Base-by-base conservation (phyloP, 495 filamentous ascomycete species). In the Daldinia childiae region DNA sequence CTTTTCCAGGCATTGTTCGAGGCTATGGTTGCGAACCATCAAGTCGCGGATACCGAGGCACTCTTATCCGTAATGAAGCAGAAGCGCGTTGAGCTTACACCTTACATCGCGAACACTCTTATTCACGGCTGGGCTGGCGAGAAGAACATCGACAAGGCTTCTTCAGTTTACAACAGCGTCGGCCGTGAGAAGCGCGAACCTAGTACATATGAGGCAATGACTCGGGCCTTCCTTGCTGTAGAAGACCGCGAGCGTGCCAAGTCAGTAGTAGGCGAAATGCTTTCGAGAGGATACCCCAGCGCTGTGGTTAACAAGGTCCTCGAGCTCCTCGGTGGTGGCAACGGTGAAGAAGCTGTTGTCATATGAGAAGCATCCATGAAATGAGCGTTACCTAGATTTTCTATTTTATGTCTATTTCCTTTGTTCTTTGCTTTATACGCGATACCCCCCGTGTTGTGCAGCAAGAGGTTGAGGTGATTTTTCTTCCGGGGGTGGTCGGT, bases 191-290 rank as follows among this genome's bases (percentile, higher is more conserved):
- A 91, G 82, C 88, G 95, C 29, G 95, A 99, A 81, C 95, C 95
- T 6, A 97, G 93, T 81, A 99, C 95, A n/a, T 99, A 99, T 77
- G 95, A 99, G 82, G 94, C 95, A 38, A 99, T 99, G 96, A 97
- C 93, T 19, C 87, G 96, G 24, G 96, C 96, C 0, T 98, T 91
- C 83, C 85, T 98, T 55, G 87, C 91, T 2, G 91, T 91, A 0
- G 91, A 96, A 71, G 91, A 97, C 69, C 88, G 91, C 29, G 85
- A 88, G 34, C 83, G 82, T 32, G 95, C 95, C 41, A 87, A 91
- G 77, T 77, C 58, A 29, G 90, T 96, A 30, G 96, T 97, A 41
- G 85, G 90, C 62, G 95, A 99, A 85, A 98, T 97, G 90, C 85
- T 96, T 41, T 89, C 87, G 38, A 85, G 95, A 45, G 95, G 95